Base-by-base conservation (phyloP, 2,329 filamentous ascomycete genomes). In the Cladosporium sp. region DNA sequence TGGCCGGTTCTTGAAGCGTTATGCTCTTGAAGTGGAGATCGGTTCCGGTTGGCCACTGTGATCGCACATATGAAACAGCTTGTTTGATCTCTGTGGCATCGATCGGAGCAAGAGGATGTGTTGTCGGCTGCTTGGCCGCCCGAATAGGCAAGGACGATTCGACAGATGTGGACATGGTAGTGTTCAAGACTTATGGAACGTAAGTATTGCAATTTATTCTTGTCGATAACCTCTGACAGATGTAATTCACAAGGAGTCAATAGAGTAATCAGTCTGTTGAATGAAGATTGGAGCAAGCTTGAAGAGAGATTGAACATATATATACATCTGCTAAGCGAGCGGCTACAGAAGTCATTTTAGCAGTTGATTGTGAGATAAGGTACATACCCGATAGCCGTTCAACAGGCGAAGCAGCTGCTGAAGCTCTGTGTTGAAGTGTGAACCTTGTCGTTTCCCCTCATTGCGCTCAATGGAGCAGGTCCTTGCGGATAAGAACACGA, bases 11-110 rank as follows among this genome's bases (percentile, higher is more conserved):
- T 47, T 76, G 70, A 6, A 78, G 70, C 4, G 73, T 90, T 60
- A 92, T 84, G 70, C 85, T 85, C 78, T 92, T 92, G 82, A 87
- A 88, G 61, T 88, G 85, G 52, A 89, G 74, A 34, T 85, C 80
- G 2, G 83, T 84, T 28, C 81, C 80, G 14, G 79, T 77, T 0
- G 87, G 87, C 85, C 87, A 89, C 65, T 82, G 78, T 57, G 76
- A 74, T 66, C 78, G 82, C 68, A 90, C 79, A 36, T 88, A 76
- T 1, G 75, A 71, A 7, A 84, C 80, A 32, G 82, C 82, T 54
- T 81, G 77, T 15, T 78, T 78, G 68, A 90, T 88, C 74, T 90
- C 88, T 26, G 77, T 73, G n/a, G 80, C 81, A 32, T 81, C 84
- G 51, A 90, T 79, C 38, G 87, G 87, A 6, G 86, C 85, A 62